Evolutionary conservation across 2,329 filamentous ascomycete genomes (phyloP), one percentile per base, ranked within the genome.

Genomic region (Grosmannia huntii): DNA sequence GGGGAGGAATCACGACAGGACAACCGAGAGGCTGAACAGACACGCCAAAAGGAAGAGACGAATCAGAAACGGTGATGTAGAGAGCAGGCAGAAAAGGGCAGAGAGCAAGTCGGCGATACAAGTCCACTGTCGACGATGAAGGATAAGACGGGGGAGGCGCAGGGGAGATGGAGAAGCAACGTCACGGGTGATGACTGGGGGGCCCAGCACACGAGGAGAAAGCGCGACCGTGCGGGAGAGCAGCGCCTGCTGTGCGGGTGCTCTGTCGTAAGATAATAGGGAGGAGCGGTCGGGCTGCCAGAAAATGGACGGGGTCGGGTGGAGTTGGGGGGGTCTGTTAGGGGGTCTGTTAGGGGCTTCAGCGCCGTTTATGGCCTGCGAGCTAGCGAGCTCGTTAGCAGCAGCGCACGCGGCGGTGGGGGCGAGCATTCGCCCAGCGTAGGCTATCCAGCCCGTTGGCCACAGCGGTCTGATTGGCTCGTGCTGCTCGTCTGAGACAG

Each of bases 131-230:
- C 31, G 36, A n/a, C 53, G 38, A 46, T 48, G 38, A 14, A 41
- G 49, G 49, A 57, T 28, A 27, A 33, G 23, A n/a, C 14, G 16
- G 46, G 21, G 46, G 46, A 16, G 51, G n/a, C 11, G n/a, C 28
- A 25, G 23, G 11, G 36, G 55, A 44, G 36, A 28, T 52, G 48
- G 48, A 21, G 44, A 33, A 38, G 11, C 56, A 53, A 51, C 50
- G 50, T 53, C 56, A 53, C 50, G 50, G 56, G 31, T 11, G 41
- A 31, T 55, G 53, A 41, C 38, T 55, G 53, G 53, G 21, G 19
- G 19, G n/a, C n/a, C 14, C 27, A 12, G 3, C 6, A n/a, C n/a
- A 7, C 49, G 27, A 28, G 49, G 31, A 28, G 50, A 53, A 50
- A n/a, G 48, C 23, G 16, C 48, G 25, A 50, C 46, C 46, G 46